Conservation (phyloP, 495 filamentous ascomycete species). For the Penicillium egyptiacum region DNA sequence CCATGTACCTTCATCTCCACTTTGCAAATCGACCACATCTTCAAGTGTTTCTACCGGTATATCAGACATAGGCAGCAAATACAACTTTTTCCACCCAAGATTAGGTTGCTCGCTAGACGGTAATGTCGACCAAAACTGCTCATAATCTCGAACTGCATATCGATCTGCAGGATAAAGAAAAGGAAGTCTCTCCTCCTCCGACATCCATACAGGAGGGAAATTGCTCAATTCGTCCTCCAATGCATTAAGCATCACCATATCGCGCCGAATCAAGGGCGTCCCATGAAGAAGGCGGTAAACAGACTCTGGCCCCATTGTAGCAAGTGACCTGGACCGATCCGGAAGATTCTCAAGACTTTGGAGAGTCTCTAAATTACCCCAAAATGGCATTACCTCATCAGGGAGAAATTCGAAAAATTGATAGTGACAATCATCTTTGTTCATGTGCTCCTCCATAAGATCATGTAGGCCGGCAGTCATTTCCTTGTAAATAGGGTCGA, state of each 20-base stretch:
- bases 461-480: slow-evolving; percentile 15
- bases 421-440: too few species aligned
- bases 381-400: background rate
- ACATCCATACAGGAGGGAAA: slow-evolving; percentile 1
- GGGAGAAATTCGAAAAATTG: background rate
- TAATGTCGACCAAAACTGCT: slow-evolving; percentile 20
- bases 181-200: slow-evolving; percentile 8
- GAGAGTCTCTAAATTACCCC: background rate
- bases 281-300: slow-evolving; percentile 15
- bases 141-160: slow-evolving; percentile 12
- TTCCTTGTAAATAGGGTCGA: slow-evolving; percentile 12
- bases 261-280: slow-evolving; percentile 11
- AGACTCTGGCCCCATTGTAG: slow-evolving; percentile 12
- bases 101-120: slow-evolving; percentile 20
- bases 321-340: too few species aligned
- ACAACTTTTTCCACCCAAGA: slow-evolving; percentile 14
- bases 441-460: slow-evolving; percentile 1
- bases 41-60: background rate
- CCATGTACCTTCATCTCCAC: background rate
- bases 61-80: background rate
- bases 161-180: slow-evolving; percentile 22
- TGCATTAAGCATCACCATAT: slow-evolving; percentile 16
- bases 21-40: background rate
- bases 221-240: too few species aligned
- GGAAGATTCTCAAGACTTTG: too few species aligned